Conservation (phyloP, 2,329 filamentous ascomycete species). For the Stachybotrys chlorohalonatus region DNA sequence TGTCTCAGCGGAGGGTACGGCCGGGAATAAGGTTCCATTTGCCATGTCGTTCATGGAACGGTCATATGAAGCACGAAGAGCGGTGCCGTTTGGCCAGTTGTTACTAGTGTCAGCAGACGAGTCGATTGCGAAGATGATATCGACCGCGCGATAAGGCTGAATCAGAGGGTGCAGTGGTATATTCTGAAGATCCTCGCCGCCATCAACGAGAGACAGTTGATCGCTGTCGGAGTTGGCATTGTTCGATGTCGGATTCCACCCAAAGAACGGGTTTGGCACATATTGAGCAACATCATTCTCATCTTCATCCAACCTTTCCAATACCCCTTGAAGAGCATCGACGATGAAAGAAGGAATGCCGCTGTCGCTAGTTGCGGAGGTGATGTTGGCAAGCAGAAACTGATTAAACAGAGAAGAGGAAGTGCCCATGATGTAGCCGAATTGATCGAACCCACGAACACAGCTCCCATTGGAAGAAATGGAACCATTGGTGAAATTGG, state of each 20-base stretch:
- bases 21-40: conserved; percentile 52
- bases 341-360: conserved; percentile 38
- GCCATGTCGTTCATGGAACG: conserved; percentile 37
- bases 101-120: conserved; percentile 62
- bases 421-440: conserved; percentile 77
- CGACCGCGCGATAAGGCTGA: conserved; percentile 60
- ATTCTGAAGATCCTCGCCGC: conserved; percentile 70
- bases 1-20: conserved; percentile 64
- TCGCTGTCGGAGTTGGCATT: conserved; percentile 45
- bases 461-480: conserved; percentile 51
- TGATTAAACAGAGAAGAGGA: conserved; percentile 79
- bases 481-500: conserved; percentile 56
- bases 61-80: conserved; percentile 65
- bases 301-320: conserved; percentile 44
- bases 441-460: conserved; percentile 73
- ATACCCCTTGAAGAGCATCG: conserved; percentile 39
- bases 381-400: conserved; percentile 46
- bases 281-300: conserved; percentile 66
- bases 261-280: conserved; percentile 65
- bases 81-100: conserved; percentile 70
- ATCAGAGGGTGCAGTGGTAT: conserved; percentile 72
- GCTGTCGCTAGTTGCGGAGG: neutral
- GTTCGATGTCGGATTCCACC: conserved; percentile 44
- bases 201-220: conserved; percentile 67
- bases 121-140: conserved; percentile 76